Evolutionary conservation across 768 basidiomycete genomes (phyloP).

Genomic region (Lentinula sp.): DNA sequence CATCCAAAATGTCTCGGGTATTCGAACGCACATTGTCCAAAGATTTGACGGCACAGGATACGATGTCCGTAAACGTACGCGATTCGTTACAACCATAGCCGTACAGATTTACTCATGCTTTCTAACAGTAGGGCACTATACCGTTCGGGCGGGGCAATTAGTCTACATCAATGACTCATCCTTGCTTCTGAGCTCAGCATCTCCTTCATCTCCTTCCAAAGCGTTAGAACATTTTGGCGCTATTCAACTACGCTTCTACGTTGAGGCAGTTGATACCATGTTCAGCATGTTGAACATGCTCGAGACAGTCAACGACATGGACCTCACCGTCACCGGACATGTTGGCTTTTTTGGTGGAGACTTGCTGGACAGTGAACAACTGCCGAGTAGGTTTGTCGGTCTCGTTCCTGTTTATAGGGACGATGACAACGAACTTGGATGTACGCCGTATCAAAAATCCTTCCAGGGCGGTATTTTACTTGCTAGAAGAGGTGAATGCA

Average conservation of each 20-base stretch:
- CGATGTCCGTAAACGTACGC: constrained; percentile 76
- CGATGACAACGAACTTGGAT: constrained; percentile 50
- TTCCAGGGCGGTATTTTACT: constrained; percentile 53
- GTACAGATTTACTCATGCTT: not conserved
- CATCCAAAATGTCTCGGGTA: constrained; percentile 70
- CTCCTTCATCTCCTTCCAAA: constrained; percentile 20
- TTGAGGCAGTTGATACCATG: constrained; percentile 43
- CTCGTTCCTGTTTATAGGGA: constrained; percentile 55
- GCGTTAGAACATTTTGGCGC: constrained; percentile 24
- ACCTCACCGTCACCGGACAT: constrained; percentile 49
- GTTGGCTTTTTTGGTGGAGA: constrained; percentile 72
- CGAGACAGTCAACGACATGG: constrained; percentile 27
- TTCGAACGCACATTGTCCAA: constrained; percentile 72
- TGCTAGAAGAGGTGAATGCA: constrained; percentile 74
- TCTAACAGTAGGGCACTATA: constrained; percentile 69
- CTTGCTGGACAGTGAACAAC: constrained; percentile 26
- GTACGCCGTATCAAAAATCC: constrained; percentile 41
- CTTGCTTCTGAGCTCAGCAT: constrained; percentile 26
- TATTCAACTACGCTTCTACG: constrained; percentile 53
- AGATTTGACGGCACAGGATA: constrained; percentile 82
- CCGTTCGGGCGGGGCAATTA: constrained; percentile 71
- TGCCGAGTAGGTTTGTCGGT: constrained; percentile 38
- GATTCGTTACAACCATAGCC: not conserved
- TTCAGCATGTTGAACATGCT: constrained; percentile 31
- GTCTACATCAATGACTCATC: constrained; percentile 76